Percentiles rank a stretch among this genome's conserved stretches.
Evolutionary conservation across 1,284 basidiomycete species (phyloP).

Genomic region (Lentinus polychrous): DNA sequence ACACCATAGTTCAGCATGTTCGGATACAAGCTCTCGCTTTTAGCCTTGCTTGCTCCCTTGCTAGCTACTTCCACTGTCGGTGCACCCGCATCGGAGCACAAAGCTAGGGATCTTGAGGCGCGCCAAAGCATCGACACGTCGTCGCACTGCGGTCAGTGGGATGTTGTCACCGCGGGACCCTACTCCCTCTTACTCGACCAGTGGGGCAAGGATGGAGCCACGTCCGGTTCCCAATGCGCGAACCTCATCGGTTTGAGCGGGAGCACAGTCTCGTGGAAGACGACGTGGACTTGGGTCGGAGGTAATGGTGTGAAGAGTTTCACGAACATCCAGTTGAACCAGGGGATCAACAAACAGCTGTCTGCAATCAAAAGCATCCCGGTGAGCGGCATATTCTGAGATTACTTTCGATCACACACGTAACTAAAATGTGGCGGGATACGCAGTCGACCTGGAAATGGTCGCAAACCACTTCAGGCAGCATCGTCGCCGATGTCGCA

Average conservation of each 20-base stretch:
- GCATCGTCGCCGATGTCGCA: constrained; percentile 45
- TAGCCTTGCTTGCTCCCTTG: neutral
- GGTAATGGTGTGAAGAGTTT: constrained; percentile 53
- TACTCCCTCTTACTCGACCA: constrained; percentile 47
- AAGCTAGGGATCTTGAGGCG: constrained; percentile 13
- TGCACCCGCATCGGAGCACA: constrained; percentile 12
- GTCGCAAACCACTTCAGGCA: constrained; percentile 27
- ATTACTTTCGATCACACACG: constrained; percentile 13
- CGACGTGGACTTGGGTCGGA: constrained; percentile 48
- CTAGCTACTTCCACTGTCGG: constrained; percentile 15
- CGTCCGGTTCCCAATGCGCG: constrained; percentile 52
- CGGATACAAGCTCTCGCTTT: neutral
- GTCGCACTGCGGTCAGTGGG: constrained; percentile 45
- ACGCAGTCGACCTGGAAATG: constrained; percentile 37
- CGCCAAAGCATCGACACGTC: constrained; percentile 24
- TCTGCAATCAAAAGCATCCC: constrained; percentile 48
- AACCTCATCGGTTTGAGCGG: constrained; percentile 38
- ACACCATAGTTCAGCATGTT: constrained; percentile 1
- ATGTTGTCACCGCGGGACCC: constrained; percentile 33
- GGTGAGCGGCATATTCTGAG: constrained; percentile 27
- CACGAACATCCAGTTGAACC: constrained; percentile 48
- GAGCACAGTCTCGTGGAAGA: constrained; percentile 43
- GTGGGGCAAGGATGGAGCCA: constrained; percentile 42
- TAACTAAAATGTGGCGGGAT: neutral
- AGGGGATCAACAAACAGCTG: constrained; percentile 46